Evolutionary conservation across 2,329 filamentous ascomycete species (phyloP).

Genomic region (Trichophyton mentagrophytes): DNA sequence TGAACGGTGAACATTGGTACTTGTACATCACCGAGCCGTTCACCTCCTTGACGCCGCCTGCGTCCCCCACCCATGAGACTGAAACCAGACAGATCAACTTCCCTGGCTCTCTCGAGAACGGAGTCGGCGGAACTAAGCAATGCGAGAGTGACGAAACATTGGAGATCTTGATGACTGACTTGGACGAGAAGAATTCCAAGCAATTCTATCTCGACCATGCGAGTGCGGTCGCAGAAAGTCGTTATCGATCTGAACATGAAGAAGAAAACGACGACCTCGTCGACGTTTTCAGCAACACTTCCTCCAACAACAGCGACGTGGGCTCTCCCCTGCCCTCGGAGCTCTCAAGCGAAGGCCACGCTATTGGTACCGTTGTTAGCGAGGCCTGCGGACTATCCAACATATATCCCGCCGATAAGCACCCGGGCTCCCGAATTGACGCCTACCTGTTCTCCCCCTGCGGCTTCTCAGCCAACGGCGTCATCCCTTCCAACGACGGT

Average conservation of each 20-base stretch:
- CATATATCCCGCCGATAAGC: conserved; percentile 74
- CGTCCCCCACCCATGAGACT: conserved; percentile 51
- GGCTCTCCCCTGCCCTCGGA: conserved; percentile 53
- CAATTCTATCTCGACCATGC: conserved; percentile 66
- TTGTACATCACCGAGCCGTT: conserved; percentile 88
- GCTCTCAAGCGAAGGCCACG: conserved; percentile 83
- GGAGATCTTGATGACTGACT: conserved; percentile 56
- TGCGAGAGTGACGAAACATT: conserved; percentile 38
- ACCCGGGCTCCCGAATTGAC: conserved; percentile 86
- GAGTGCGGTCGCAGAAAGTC: conserved; percentile 77
- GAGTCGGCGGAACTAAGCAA: conserved; percentile 14
- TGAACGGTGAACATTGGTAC: conserved; percentile 99
- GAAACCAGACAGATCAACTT: conserved; percentile 48
- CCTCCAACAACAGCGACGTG: conserved; percentile 48
- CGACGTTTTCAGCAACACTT: conserved; percentile 61
- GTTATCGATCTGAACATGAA: conserved; percentile 59
- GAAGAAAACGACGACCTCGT: conserved; percentile 49
- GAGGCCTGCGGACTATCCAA: conserved; percentile 78
- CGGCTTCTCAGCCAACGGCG: conserved; percentile 93
- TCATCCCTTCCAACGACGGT: conserved; percentile 63
- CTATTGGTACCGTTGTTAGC: conserved; percentile 82
- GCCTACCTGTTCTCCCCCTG: conserved; percentile 94
- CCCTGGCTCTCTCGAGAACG: conserved; percentile 28
- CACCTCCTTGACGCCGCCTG: conserved; percentile 64
- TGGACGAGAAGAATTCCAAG: conserved; percentile 52